phyloP scores from a whole-genome alignment of 163 green algal genomes.

The Volvox carteri region DNA sequence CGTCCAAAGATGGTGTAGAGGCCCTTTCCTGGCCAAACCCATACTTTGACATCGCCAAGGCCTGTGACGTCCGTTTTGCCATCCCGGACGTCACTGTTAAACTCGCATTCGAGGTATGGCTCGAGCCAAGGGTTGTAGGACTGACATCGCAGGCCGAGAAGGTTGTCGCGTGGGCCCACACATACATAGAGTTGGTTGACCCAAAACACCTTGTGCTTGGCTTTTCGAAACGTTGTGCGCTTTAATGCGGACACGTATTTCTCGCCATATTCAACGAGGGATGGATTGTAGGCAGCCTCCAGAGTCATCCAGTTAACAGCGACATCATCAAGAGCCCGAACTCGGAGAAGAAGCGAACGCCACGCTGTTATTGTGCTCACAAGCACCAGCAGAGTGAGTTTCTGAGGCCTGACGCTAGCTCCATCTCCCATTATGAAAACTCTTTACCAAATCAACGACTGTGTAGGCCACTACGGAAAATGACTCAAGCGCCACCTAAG shows the following conservation, averaged over 20 bases:
- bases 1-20: slow-evolving; percentile 73
- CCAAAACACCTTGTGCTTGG: slow-evolving; percentile 57
- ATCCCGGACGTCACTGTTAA: slow-evolving; percentile 40
- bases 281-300: slow-evolving; percentile 58
- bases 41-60: slow-evolving; percentile 68
- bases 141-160: slow-evolving; percentile 35
- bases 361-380: neutral
- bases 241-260: slow-evolving; percentile 55
- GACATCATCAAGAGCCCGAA: neutral
- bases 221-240: slow-evolving; percentile 20
- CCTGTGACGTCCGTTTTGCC: slow-evolving; percentile 58
- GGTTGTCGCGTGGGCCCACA: slow-evolving; percentile 18
- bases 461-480: too few species aligned
- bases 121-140: slow-evolving; percentile 55
- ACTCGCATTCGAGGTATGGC: slow-evolving; percentile 59
- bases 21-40: slow-evolving; percentile 69
- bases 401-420: neutral
- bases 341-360: neutral
- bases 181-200: slow-evolving; percentile 63
- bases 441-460: too few species aligned
- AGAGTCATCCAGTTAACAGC: neutral
- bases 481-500: too few species aligned
- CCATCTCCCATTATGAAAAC: too few species aligned
- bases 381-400: neutral
- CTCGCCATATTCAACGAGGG: slow-evolving; percentile 49